Evolutionary conservation across 768 basidiomycete genomes (phyloP).

Genomic region (Podaxis sp.): DNA sequence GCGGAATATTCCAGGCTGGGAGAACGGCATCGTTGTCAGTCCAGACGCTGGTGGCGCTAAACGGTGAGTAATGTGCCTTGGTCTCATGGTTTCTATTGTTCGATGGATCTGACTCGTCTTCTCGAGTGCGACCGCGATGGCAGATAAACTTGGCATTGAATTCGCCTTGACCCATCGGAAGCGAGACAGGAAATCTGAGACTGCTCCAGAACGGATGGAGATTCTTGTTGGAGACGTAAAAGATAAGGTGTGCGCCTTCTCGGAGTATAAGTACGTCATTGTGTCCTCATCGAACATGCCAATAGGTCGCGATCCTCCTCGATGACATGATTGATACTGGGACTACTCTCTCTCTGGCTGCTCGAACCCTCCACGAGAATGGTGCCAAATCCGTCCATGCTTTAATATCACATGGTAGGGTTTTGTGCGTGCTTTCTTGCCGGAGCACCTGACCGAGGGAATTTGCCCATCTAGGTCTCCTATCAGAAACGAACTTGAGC

Average conservation of each 20-base stretch:
- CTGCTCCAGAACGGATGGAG: slow-evolving; percentile 83
- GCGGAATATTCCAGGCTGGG: slow-evolving; percentile 80
- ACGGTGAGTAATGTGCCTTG: slow-evolving; percentile 55
- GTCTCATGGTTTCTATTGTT: slow-evolving; percentile 14
- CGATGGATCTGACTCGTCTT: slow-evolving; percentile 11
- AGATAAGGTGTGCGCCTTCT: slow-evolving; percentile 61
- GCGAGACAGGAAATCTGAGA: slow-evolving; percentile 64
- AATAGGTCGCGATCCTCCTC: slow-evolving; percentile 86
- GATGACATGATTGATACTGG: slow-evolving; percentile 99
- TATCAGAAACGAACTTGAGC: slow-evolving; percentile 74
- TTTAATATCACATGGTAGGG: slow-evolving; percentile 85
- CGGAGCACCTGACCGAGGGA: slow-evolving; percentile 14
- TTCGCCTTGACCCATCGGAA: slow-evolving; percentile 96
- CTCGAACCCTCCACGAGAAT: slow-evolving; percentile 81
- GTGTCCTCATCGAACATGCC: slow-evolving; percentile 6
- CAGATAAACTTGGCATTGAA: slow-evolving; percentile 92
- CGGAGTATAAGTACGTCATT: slow-evolving; percentile 6
- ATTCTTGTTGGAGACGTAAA: slow-evolving; percentile 92
- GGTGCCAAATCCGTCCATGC: slow-evolving; percentile 88
- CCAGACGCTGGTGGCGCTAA: slow-evolving; percentile 99
- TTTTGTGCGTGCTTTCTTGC: slow-evolving; percentile 10
- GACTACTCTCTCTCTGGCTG: slow-evolving; percentile 82
- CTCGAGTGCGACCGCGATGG: slow-evolving; percentile 85
- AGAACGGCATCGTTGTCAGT: slow-evolving; percentile 88
- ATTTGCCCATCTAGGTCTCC: slow-evolving; percentile 53